Evolutionary conservation across 139 green algal species (phyloP), one percentile per base, ranked within the genome.

Genomic region (Closterium sp.): DNA sequence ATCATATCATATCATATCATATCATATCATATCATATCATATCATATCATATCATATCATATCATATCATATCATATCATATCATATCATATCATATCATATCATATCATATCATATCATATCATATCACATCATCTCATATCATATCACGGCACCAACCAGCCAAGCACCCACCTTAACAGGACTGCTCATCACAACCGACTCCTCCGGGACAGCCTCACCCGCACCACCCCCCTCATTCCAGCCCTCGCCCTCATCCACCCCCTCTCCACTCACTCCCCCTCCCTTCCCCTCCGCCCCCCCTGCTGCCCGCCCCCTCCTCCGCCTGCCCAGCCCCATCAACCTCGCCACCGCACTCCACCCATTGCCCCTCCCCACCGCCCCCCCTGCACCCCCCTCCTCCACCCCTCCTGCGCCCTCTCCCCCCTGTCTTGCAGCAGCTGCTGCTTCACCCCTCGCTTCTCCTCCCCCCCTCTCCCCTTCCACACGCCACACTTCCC

Each of bases 1-100:
- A 86, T 86, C 79, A 29, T 28, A 86, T 86, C 11, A 86, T 28
- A 86, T 86, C 79, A 86, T n/a, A 86, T 86, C 73, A 86, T 28
- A 86, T 86, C 79, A 86, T 28, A 29, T 86, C 79, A 3, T 5
- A 27, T 86, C 22, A 86, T 27, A 86, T 86, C 70, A 86, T 86
- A 27, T 27, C 70, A 86, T 27, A 86, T 86, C 70, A 86, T 27
- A 86, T 86, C 70, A 86, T 27, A 86, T 86, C 70, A 86, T 27
- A 86, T 86, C 70, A 86, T 27, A 86, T 86, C 70, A 86, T 27
- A 86, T 86, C 70, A 86, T 27, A 86, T 86, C 70, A 86, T 27
- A 86, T 86, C 79, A 29, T 28, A 86, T 86, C 11, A 86, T 28
- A 86, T 86, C 79, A 86, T n/a, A 86, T 86, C 73, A 86, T 28